These are phyloP conservation scores for Myriosclerotinia duriaeana DNA, from an alignment of 2,329 filamentous ascomycete genomes.

Conservation along the genomic window DNA sequence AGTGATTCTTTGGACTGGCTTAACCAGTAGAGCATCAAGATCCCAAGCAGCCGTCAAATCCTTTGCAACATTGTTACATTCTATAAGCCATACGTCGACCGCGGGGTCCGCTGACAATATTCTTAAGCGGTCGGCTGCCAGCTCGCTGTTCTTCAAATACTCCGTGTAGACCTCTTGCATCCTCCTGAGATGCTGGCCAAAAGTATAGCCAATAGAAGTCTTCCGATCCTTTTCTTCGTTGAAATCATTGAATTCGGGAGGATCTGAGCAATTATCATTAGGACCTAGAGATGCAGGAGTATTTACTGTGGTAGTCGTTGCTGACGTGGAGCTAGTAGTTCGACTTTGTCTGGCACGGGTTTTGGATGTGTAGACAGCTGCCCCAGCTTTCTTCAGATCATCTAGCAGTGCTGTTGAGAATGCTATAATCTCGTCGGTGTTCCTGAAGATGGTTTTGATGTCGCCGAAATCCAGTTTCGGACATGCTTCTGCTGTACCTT, in stretches of 20 bases:
- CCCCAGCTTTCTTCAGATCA: slow-evolving; percentile 75
- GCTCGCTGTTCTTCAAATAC: slow-evolving; percentile 63
- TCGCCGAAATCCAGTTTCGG: slow-evolving; percentile 79
- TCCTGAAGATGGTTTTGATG: slow-evolving; percentile 86
- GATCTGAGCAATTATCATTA: slow-evolving; percentile 33
- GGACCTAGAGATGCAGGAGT: slow-evolving; percentile 27
- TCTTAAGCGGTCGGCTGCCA: slow-evolving; percentile 59
- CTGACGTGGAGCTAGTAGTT: slow-evolving; percentile 19
- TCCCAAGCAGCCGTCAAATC: slow-evolving; percentile 95
- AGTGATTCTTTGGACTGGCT: slow-evolving; percentile 90
- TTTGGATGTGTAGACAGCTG: slow-evolving; percentile 69
- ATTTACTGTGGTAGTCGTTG: slow-evolving; percentile 20
- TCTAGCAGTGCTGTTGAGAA: slow-evolving; percentile 81
- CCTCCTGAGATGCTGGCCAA: slow-evolving; percentile 52
- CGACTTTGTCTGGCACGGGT: slow-evolving; percentile 45
- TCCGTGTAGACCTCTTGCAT: slow-evolving; percentile 62
- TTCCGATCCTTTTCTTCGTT: slow-evolving; percentile 39
- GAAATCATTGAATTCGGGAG: slow-evolving; percentile 34
- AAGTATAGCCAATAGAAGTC: slow-evolving; percentile 38
- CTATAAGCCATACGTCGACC: slow-evolving; percentile 81
- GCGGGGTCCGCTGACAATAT: slow-evolving; percentile 63
- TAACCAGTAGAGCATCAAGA: slow-evolving; percentile 91
- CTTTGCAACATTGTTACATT: slow-evolving; percentile 88
- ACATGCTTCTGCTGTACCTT: slow-evolving; percentile 82
- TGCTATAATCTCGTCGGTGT: slow-evolving; percentile 83